Evolutionary conservation across 345 rosid species (phyloP).

Genomic region (Rhodamnia argentea): DNA sequence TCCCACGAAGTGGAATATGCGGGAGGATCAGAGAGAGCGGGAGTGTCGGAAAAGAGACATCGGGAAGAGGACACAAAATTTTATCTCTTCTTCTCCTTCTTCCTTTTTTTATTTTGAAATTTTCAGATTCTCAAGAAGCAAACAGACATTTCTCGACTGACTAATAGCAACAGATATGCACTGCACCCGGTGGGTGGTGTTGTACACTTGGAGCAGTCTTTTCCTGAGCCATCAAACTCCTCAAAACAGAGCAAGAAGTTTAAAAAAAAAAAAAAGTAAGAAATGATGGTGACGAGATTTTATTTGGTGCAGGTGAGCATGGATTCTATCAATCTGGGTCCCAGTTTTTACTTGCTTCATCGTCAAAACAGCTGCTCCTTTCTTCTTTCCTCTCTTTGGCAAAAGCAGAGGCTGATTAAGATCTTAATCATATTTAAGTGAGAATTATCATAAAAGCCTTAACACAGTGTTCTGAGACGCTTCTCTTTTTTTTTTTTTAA

Average conservation of each 20-base stretch:
- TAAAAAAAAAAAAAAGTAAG: background rate
- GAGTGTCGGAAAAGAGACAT: background rate
- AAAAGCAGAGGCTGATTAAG: background rate
- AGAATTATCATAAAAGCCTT: background rate
- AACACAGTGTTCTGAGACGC: background rate
- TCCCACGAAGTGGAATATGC: background rate
- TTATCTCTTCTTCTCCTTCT: background rate
- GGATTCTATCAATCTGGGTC: background rate
- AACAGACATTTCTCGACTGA: background rate
- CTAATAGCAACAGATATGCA: background rate
- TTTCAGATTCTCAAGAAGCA: background rate
- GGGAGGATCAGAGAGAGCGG: background rate
- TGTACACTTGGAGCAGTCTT: background rate
- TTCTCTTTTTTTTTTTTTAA: background rate
- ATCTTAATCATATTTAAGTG: background rate
- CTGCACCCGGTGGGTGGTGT: background rate
- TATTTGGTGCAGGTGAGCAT: background rate
- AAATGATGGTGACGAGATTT: background rate
- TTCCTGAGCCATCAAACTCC: background rate
- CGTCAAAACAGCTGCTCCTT: background rate
- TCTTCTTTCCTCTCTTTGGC: background rate
- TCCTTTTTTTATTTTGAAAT: background rate
- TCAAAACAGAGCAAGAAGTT: background rate
- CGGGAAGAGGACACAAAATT: background rate
- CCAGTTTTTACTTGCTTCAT: background rate